Evolutionary conservation across 2,329 filamentous ascomycete species (phyloP), one percentile per base, ranked within the genome.

Genomic region (Aphanoascus verrucosus): DNA sequence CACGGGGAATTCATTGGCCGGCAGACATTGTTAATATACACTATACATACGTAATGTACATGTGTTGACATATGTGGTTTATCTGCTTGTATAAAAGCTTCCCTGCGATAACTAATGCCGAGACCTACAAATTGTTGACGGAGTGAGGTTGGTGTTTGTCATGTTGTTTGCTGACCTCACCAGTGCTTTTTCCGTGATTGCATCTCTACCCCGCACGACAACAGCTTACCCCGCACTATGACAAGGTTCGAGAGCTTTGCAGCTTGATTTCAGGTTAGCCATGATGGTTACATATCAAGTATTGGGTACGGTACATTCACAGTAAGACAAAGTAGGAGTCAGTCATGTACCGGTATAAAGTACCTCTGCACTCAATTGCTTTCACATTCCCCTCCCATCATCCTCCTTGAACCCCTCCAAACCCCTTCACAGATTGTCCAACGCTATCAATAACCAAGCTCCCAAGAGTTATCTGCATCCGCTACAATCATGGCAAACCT

Each of bases 401-500:
- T 15, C 35, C 11, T 38, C 35, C 35, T 11, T 12, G 35, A 38
- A 4, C 23, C 23, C 23, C 23, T 28, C 35, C 5, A 38, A 38
- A 15, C 35, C n/a, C 3, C n/a, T 5, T 14, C 12, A 8, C 38
- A 41, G 5, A 41, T 19, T 28, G 17, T 12, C 8, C 23, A 23
- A 14, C 4, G 37, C 3, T 4, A 3, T 40, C 15, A 28, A 28
- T 3, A 28, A 4, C 3, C 23, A 23, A 45, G 19, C n/a, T n/a
- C n/a, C n/a, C 11, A 17, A 17, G 12, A 17, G 9, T 8, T 20
- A 14, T 19, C 17, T 23, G 19, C 11, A 7, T 19, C 42, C 8
- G 23, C 8, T 28, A 31, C 31, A n/a, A 49, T 28, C 52, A 54
- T 54, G 52, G 35, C 52, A 15, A 35, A 35, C 34, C 52, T 54